Base-by-base conservation (phyloP, 345 rosid species). In the Anacardium occidentale region DNA sequence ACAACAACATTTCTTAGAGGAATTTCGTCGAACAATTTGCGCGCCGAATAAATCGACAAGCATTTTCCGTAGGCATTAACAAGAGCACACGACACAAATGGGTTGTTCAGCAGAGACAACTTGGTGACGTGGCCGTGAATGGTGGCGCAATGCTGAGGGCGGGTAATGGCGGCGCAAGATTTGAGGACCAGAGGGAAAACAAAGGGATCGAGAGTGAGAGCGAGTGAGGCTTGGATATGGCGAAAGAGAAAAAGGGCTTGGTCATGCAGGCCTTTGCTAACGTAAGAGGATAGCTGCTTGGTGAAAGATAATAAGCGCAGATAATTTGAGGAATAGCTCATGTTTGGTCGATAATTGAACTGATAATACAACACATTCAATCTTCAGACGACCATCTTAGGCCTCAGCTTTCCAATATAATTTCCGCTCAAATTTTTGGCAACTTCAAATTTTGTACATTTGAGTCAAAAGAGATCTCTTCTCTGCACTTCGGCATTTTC, bases 121-220 rank as follows among this genome's bases (percentile, higher is more conserved):
- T 85, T 88, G 18, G 68, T 3, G 24, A 77, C 45, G 77, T 84
- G 85, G 64, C 84, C 79, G 51, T 88, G 89, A 29, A 88, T 53
- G 62, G 87, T 71, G 42, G 47, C 54, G 63, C 84, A 89, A 4
- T 86, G 83, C 72, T 73, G 42, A 22, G 83, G 80, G 71, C 81
- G 85, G 66, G 55, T 71, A 47, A 79, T 25, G 69, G 92, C 81
- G 22, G 89, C 80, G 62, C 92, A 88, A 12, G 92, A 88, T 75
- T 88, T 88, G 75, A 88, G 87, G 10, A 83, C 82, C 55, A 86
- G 84, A 69, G 92, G 83, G 80, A 78, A 88, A 70, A 84, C 90
- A 64, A 69, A 78, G 50, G 88, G 81, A 74, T 88, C 92, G 57
- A 88, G 87, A 66, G 83, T 64, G 77, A 82, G 84, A 29, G 79